phyloP scores from a whole-genome alignment of 176 grass and related monocot species.

The Microstegium vimineum region DNA sequence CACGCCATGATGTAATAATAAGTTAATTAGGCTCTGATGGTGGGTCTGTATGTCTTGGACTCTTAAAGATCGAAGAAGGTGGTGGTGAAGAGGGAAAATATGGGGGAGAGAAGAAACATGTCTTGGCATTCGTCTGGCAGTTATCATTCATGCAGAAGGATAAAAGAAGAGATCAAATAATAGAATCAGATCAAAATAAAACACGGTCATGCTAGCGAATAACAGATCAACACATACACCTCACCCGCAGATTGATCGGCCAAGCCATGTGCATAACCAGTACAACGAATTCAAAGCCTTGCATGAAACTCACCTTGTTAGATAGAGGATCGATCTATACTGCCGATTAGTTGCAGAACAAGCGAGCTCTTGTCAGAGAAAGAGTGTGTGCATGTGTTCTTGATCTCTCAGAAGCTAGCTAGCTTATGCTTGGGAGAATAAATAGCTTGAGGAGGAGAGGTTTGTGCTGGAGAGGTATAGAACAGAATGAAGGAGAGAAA shows the following conservation, averaged over 20 bases:
- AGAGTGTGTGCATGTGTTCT: not conserved
- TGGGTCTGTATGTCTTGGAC: not conserved
- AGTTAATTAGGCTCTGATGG: not conserved
- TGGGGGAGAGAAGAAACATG: not conserved
- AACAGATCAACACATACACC: conserved; percentile 3
- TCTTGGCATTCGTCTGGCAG: not conserved
- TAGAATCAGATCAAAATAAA: conserved; percentile 1
- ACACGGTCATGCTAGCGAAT: not conserved
- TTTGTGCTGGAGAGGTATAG: not conserved
- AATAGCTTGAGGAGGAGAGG: conserved; percentile 27
- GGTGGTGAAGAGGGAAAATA: not conserved
- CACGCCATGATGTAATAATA: not conserved
- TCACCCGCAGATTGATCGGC: not conserved
- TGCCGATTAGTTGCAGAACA: not conserved
- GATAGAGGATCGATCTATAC: not conserved
- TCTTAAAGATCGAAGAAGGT: not conserved
- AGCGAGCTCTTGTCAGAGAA: conserved; percentile 13
- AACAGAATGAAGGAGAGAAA: conserved; percentile 24
- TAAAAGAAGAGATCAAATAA: not conserved
- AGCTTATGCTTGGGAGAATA: conserved; percentile 18
- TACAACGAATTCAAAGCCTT: not conserved
- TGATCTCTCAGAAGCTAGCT: conserved; percentile 1
- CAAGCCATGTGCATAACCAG: conserved; percentile 5
- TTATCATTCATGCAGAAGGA: not conserved
- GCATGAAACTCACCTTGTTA: conserved; percentile 38